Conservation (phyloP, 441 rosid genomes). For the Melastoma candidum region DNA sequence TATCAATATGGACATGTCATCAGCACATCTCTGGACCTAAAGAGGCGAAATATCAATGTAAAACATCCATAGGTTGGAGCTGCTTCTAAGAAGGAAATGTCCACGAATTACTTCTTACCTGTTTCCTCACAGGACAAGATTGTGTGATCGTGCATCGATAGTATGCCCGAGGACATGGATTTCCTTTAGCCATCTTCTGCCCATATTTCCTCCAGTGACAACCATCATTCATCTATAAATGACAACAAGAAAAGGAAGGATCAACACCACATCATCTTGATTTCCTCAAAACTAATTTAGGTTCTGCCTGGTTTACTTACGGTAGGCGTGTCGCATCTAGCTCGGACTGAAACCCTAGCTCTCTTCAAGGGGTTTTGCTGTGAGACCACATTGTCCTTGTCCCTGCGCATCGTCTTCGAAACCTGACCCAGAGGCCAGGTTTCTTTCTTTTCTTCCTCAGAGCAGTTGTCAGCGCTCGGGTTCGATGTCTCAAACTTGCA, state of each 20-base stretch:
- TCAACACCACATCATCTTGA: neutral
- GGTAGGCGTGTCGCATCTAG: conserved; percentile 85
- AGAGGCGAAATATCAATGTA: neutral
- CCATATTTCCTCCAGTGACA: conserved; percentile 99
- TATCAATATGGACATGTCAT: conserved; percentile 70
- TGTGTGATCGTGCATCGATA: conserved; percentile 88
- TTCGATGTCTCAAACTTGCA: conserved; percentile 8
- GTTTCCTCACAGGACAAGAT: conserved; percentile 86
- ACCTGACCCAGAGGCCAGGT: conserved; percentile 45
- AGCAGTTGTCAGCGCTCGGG: conserved; percentile 27
- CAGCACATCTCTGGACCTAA: conserved; percentile 83
- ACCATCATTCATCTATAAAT: conserved; percentile 78
- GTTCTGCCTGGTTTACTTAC: conserved; percentile 14
- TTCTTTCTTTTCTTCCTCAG: conserved; percentile 40
- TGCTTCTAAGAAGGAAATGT: neutral
- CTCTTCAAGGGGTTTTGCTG: conserved; percentile 50
- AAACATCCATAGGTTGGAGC: neutral
- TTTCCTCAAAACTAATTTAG: no score
- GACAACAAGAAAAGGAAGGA: neutral
- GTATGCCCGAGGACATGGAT: conserved; percentile 94
- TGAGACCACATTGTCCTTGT: conserved; percentile 38
- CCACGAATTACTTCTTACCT: conserved; percentile 26
- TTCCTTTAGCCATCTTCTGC: conserved; percentile 90
- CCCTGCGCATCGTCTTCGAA: conserved; percentile 25
- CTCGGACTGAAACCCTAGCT: conserved; percentile 83